Conservation (phyloP, 108 stramenopile genomes). For the Stephanodiscus minutulus region DNA sequence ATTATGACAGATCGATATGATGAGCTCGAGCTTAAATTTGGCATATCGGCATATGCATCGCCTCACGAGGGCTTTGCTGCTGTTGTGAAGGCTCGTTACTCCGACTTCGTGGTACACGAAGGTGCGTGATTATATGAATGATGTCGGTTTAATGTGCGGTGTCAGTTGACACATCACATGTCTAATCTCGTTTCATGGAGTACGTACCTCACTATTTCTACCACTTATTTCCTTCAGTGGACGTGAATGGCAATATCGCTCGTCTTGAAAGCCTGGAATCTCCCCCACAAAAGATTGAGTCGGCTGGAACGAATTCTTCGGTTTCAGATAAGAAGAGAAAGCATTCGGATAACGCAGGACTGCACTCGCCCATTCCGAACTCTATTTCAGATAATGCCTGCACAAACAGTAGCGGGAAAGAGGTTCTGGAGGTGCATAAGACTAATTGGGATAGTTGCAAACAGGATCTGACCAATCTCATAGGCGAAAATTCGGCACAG, state of each 20-base stretch:
- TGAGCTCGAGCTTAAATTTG: conserved; percentile 58
- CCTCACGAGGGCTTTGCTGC: conserved; percentile 69
- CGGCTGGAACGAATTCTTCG: neutral
- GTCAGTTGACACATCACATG: no score
- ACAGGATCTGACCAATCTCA: conserved; percentile 24
- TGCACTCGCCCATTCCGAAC: neutral
- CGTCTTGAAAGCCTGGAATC: conserved; percentile 55
- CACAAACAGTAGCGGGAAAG: conserved; percentile 8
- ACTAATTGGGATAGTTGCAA: conserved; percentile 34
- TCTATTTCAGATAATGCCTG: conserved; percentile 7
- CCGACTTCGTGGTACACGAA: conserved; percentile 90
- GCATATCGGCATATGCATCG: conserved; percentile 66
- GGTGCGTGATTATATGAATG: conserved; percentile 14
- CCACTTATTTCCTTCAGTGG: conserved; percentile 42
- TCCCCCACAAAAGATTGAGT: conserved; percentile 11
- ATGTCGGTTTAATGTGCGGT: neutral
- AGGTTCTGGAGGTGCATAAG: neutral
- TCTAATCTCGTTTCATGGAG: neutral
- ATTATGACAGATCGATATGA: conserved; percentile 46
- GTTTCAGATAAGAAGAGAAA: conserved; percentile 30
- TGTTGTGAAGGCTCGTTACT: conserved; percentile 80
- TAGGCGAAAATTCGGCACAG: conserved; percentile 44
- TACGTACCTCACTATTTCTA: neutral
- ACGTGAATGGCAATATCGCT: conserved; percentile 68
- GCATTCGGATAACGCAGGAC: conserved; percentile 1